Evolutionary conservation across 441 rosid species (phyloP).

Genomic region (Biscutella laevigata): DNA sequence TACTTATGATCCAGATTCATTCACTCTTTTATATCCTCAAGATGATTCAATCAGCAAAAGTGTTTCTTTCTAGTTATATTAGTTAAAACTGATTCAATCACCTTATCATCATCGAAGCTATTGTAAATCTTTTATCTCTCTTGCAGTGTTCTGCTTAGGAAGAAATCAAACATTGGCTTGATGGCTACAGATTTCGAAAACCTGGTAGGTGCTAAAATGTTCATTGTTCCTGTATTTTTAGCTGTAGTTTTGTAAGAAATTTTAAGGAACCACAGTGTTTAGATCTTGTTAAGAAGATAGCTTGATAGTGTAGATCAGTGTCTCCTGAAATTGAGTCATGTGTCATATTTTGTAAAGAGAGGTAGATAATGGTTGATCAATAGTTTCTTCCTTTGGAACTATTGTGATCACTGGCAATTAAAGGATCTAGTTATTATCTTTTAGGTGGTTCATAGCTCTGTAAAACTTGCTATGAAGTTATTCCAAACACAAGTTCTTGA

Average conservation of each 20-base stretch:
- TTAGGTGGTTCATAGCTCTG: background rate
- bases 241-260: background rate
- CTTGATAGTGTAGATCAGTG: constrained; percentile 8
- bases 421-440: background rate
- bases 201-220: constrained; percentile 41
- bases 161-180: constrained; percentile 47
- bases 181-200: constrained; percentile 64
- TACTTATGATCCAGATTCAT: constrained; percentile 13
- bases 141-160: constrained; percentile 72
- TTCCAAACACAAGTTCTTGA: background rate
- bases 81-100: background rate
- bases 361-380: constrained; percentile 6
- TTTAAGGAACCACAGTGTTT: background rate
- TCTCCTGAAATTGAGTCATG: constrained; percentile 4
- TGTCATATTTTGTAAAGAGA: too few relatives aligned
- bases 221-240: background rate
- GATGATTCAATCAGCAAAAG: background rate
- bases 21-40: background rate
- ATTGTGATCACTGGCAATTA: background rate
- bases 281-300: background rate
- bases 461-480: background rate
- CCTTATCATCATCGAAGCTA: background rate
- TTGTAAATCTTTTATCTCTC: background rate
- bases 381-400: background rate
- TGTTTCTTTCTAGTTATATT: background rate